Conservation (phyloP, 768 basidiomycete genomes). For the Clavaria fumosa region DNA sequence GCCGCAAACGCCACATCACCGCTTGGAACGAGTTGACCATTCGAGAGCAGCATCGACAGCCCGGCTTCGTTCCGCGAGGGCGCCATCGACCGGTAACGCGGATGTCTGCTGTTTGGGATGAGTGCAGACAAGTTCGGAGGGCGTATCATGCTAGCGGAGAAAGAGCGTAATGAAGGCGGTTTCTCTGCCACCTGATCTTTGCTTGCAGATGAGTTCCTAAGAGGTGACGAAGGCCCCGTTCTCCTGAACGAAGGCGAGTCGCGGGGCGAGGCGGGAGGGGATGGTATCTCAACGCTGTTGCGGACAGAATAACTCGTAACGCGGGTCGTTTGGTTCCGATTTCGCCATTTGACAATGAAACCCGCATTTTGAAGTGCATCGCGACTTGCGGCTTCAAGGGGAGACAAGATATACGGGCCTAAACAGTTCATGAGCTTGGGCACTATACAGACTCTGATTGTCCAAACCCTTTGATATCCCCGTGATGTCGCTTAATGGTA, state of each 20-base stretch:
- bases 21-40: constrained; percentile 18
- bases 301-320: constrained; percentile 75
- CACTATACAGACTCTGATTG: not conserved
- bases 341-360: constrained; percentile 69
- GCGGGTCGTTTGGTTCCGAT: constrained; percentile 55
- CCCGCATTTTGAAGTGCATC: constrained; percentile 83
- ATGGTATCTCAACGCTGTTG: constrained; percentile 36
- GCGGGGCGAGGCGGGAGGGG: constrained; percentile 12
- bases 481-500: constrained; percentile 71
- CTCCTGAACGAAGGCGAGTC: constrained; percentile 6
- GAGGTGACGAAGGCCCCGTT: constrained; percentile 3
- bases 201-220: constrained; percentile 1
- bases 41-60: constrained; percentile 23
- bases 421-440: constrained; percentile 6
- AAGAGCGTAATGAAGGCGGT: not conserved
- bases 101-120: too few relatives aligned
- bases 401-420: constrained; percentile 95
- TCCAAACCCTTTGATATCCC: constrained; percentile 60
- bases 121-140: too few relatives aligned
- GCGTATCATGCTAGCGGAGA: not conserved
- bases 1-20: constrained; percentile 42
- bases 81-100: constrained; percentile 1
- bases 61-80: constrained; percentile 14
- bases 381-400: constrained; percentile 82
- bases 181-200: too few relatives aligned